Conservation (phyloP, 768 basidiomycete species). For the Pulveroboletus sp. region DNA sequence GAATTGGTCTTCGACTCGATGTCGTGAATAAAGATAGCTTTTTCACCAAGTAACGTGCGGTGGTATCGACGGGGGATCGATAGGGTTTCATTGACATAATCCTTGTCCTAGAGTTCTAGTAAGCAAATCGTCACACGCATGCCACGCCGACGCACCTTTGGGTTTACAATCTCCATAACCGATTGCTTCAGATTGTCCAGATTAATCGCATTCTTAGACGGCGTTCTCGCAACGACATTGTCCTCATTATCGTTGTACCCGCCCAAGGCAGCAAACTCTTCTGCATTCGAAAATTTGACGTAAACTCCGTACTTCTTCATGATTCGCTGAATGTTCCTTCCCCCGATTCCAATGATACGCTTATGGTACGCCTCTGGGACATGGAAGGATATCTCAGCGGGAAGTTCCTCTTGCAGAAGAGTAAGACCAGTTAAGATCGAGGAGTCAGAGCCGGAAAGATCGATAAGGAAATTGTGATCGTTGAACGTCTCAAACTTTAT, state of each 20-base stretch:
- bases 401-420: conserved; percentile 94
- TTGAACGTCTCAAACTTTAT: conserved; percentile 99
- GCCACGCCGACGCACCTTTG: conserved; percentile 62
- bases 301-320: conserved; percentile 99
- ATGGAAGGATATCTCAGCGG: conserved; percentile 97
- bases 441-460: conserved; percentile 81
- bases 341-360: conserved; percentile 97
- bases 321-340: conserved; percentile 96
- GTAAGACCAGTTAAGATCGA: conserved; percentile 85
- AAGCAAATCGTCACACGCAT: neutral
- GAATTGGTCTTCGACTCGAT: conserved; percentile 97
- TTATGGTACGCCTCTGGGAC: conserved; percentile 98
- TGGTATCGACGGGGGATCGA: conserved; percentile 95
- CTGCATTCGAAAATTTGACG: conserved; percentile 98
- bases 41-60: conserved; percentile 91
- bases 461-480: conserved; percentile 92
- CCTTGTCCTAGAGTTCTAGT: conserved; percentile 73
- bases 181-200: conserved; percentile 92
- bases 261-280: conserved; percentile 92
- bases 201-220: conserved; percentile 95
- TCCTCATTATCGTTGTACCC: conserved; percentile 98
- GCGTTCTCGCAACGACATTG: conserved; percentile 97
- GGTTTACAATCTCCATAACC: conserved; percentile 96
- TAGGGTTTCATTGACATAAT: conserved; percentile 91
- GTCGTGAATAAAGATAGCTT: conserved; percentile 94